Percentiles rank a stretch among this genome's conserved stretches.
phyloP scores from a whole-genome alignment of 139 green algal species.

The Bryopsis sp. region DNA sequence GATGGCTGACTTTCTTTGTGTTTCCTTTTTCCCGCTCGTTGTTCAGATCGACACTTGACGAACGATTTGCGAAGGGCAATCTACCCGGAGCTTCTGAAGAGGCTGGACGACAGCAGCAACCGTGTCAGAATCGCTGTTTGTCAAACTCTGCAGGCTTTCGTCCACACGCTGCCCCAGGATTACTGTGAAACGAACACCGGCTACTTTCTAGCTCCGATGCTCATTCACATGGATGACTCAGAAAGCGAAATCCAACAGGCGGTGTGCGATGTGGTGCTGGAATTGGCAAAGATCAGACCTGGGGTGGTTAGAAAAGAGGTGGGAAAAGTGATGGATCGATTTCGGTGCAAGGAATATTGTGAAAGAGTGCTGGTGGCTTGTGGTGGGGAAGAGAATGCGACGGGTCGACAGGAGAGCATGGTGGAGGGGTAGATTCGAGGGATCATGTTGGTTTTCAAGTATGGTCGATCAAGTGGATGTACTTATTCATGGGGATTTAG shows the following conservation, averaged over 20 bases:
- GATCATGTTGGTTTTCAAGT: too few relatives aligned
- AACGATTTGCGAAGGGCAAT: conserved; percentile 42
- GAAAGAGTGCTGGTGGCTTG: conserved; percentile 35
- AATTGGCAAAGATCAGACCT: conserved; percentile 31
- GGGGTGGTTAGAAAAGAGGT: conserved; percentile 31
- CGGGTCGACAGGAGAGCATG: too few relatives aligned
- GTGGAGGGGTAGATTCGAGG: too few relatives aligned
- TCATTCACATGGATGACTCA: conserved; percentile 74
- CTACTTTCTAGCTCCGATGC: conserved; percentile 51
- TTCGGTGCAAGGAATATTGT: conserved; percentile 40
- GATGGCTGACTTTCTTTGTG: too few relatives aligned
- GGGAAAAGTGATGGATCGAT: conserved; percentile 38
- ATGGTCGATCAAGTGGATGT: too few relatives aligned
- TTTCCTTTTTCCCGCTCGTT: too few relatives aligned
- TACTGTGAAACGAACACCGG: conserved; percentile 58
- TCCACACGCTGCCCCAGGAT: conserved; percentile 17
- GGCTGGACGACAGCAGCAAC: conserved; percentile 76
- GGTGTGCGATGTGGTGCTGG: conserved; percentile 38
- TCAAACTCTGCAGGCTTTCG: conserved; percentile 36
- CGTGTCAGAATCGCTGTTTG: conserved; percentile 36
- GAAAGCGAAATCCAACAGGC: conserved; percentile 45
- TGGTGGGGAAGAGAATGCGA: too few relatives aligned
- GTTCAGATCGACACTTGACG: conserved; percentile 21
- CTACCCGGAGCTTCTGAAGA: conserved; percentile 69
- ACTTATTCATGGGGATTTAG: too few relatives aligned